A percentile compares a stretch with the other conserved stretches of the same genome.
phyloP scores from a whole-genome alignment of 2,329 filamentous ascomycete genomes.

The Acarospora socialis region DNA sequence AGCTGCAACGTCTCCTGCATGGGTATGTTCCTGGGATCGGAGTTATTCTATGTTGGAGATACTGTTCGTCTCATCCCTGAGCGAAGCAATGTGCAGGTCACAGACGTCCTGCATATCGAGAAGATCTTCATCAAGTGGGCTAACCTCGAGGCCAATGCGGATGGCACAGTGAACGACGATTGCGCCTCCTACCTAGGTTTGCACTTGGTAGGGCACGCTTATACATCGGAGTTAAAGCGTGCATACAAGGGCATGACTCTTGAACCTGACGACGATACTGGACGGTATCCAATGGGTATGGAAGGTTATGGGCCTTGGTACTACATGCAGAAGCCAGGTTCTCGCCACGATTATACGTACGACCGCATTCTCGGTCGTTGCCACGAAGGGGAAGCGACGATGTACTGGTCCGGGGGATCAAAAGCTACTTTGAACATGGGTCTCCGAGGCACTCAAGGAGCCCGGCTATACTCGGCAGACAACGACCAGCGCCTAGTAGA shows the following conservation, averaged over 20 bases:
- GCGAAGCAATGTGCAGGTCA: constrained; percentile 20
- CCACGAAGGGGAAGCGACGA: constrained; percentile 36
- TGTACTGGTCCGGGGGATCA: constrained; percentile 26
- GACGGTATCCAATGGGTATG: constrained; percentile 27
- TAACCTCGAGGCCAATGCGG: constrained; percentile 26
- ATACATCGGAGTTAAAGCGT: constrained; percentile 22
- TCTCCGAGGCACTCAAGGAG: constrained; percentile 31
- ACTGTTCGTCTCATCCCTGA: constrained; percentile 39
- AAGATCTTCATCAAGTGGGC: constrained; percentile 5
- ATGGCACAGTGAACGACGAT: not conserved
- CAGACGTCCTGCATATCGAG: constrained; percentile 16
- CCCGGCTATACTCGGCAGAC: constrained; percentile 31
- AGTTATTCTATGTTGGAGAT: constrained; percentile 41
- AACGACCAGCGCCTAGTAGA: constrained; percentile 35
- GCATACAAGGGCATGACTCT: constrained; percentile 16
- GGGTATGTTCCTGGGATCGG: constrained; percentile 42
- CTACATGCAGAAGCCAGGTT: constrained; percentile 28
- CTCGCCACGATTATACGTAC: constrained; percentile 33
- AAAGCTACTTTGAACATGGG: constrained; percentile 29
- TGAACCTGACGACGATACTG: constrained; percentile 21
- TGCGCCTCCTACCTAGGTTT: not conserved
- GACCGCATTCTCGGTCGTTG: constrained; percentile 40
- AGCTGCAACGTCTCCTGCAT: constrained; percentile 37
- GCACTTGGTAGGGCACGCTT: not conserved
- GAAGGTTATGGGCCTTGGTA: constrained; percentile 39